These are phyloP conservation scores for Tylopilus sp. DNA, from an alignment of 1,284 basidiomycete species.

Conservation along the genomic window DNA sequence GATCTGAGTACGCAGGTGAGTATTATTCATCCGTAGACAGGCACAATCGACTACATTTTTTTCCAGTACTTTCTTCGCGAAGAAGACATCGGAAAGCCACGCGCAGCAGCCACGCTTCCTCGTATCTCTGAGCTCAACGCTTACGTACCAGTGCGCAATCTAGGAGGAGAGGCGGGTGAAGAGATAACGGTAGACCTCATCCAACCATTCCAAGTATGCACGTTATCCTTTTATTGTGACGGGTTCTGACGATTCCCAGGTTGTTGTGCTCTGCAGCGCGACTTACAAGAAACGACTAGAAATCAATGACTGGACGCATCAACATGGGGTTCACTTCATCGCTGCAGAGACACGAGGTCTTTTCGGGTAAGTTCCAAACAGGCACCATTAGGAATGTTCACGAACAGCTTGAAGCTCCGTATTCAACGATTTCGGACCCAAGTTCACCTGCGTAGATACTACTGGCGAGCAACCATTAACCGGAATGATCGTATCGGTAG, in stretches of 20 bases:
- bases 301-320: slow-evolving; percentile 92
- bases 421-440: slow-evolving; percentile 96
- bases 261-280: slow-evolving; percentile 84
- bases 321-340: slow-evolving; percentile 89
- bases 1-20: slow-evolving; percentile 91
- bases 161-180: slow-evolving; percentile 67
- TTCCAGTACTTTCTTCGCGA: slow-evolving; percentile 89
- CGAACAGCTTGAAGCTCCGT: slow-evolving; percentile 57
- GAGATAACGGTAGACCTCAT: slow-evolving; percentile 76
- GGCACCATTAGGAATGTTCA: slow-evolving; percentile 7
- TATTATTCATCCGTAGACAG: slow-evolving; percentile 12
- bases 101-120: slow-evolving; percentile 85
- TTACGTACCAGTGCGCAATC: slow-evolving; percentile 89
- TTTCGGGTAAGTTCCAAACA: slow-evolving; percentile 68
- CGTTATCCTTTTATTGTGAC: neutral
- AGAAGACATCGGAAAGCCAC: slow-evolving; percentile 83
- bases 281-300: slow-evolving; percentile 83
- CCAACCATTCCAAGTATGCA: slow-evolving; percentile 79
- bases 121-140: slow-evolving; percentile 93
- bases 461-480: slow-evolving; percentile 92
- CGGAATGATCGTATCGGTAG: slow-evolving; percentile 94
- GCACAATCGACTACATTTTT: slow-evolving; percentile 7
- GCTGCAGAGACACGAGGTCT: slow-evolving; percentile 90
- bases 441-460: slow-evolving; percentile 93
- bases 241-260: slow-evolving; percentile 45